Conservation (phyloP, 2,329 filamentous ascomycete genomes). For the Talaromyces sp. region DNA sequence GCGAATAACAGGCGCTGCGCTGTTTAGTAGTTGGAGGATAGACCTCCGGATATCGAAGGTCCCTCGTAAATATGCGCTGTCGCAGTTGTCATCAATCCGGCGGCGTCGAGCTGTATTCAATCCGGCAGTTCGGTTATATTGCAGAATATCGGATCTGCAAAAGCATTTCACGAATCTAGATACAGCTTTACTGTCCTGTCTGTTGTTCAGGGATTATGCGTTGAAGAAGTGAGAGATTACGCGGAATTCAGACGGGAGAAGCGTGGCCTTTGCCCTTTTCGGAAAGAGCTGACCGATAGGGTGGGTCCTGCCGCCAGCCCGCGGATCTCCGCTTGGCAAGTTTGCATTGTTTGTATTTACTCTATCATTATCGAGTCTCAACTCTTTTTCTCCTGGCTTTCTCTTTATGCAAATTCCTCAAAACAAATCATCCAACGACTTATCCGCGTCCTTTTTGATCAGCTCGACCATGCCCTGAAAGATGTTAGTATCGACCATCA, state of each 20-base stretch:
- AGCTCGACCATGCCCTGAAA: slow-evolving; percentile 86
- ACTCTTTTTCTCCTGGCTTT: neutral
- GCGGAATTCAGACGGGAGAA: neutral
- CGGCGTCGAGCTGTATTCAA: neutral
- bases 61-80: neutral
- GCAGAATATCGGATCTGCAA: neutral
- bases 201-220: neutral
- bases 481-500: neutral
- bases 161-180: neutral
- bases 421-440: slow-evolving; percentile 82
- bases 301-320: slow-evolving; percentile 3
- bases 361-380: neutral
- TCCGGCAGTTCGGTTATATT: neutral
- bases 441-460: slow-evolving; percentile 91
- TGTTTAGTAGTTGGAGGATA: neutral
- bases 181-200: neutral
- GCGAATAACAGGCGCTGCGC: neutral
- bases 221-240: neutral
- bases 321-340: neutral
- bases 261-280: slow-evolving; percentile 9
- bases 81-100: slow-evolving; percentile 1
- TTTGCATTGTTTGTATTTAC: slow-evolving; percentile 12
- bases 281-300: neutral
- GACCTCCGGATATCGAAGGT: slow-evolving; percentile 1
- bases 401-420: slow-evolving; percentile 36